Evolutionary conservation across 768 basidiomycete genomes (phyloP).

Genomic region (Goffeauzyma gilvescens): DNA sequence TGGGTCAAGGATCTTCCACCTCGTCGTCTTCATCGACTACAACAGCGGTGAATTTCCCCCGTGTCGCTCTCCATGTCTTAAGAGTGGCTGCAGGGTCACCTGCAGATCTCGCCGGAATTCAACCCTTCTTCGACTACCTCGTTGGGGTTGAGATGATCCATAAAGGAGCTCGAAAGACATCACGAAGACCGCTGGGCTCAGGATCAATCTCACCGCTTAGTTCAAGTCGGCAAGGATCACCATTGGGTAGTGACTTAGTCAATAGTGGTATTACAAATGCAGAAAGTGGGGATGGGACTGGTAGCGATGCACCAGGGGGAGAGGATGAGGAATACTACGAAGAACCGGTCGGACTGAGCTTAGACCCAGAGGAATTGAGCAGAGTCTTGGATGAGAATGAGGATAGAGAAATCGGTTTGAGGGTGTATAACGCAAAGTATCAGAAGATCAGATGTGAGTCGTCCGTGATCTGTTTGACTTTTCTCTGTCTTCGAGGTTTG

Average conservation of each 20-base stretch:
- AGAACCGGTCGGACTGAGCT: slow-evolving; percentile 8
- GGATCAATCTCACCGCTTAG: neutral
- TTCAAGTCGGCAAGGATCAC: too few relatives aligned
- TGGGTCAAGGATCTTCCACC: slow-evolving; percentile 26
- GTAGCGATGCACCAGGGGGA: neutral
- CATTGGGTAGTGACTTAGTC: too few relatives aligned
- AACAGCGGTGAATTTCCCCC: slow-evolving; percentile 20
- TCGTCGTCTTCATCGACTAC: slow-evolving; percentile 18
- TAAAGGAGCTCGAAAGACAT: neutral
- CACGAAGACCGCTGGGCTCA: neutral
- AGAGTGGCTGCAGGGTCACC: slow-evolving; percentile 78
- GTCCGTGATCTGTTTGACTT: neutral
- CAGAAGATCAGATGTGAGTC: slow-evolving; percentile 27
- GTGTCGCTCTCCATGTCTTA: slow-evolving; percentile 49
- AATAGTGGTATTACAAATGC: too few relatives aligned
- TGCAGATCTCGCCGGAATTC: slow-evolving; percentile 62
- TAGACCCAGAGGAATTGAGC: slow-evolving; percentile 18
- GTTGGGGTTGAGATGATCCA: slow-evolving; percentile 50
- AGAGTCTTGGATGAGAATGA: slow-evolving; percentile 26
- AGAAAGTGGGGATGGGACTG: too few relatives aligned
- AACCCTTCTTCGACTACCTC: slow-evolving; percentile 92
- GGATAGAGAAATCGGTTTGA: slow-evolving; percentile 19
- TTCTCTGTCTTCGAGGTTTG: neutral
- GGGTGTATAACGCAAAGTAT: slow-evolving; percentile 29
- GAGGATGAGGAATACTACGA: slow-evolving; percentile 4